A percentile compares a stretch with the other conserved stretches of the same genome.
Conservation (phyloP, 495 filamentous ascomycete genomes). For the Hypoxylon rickii region DNA sequence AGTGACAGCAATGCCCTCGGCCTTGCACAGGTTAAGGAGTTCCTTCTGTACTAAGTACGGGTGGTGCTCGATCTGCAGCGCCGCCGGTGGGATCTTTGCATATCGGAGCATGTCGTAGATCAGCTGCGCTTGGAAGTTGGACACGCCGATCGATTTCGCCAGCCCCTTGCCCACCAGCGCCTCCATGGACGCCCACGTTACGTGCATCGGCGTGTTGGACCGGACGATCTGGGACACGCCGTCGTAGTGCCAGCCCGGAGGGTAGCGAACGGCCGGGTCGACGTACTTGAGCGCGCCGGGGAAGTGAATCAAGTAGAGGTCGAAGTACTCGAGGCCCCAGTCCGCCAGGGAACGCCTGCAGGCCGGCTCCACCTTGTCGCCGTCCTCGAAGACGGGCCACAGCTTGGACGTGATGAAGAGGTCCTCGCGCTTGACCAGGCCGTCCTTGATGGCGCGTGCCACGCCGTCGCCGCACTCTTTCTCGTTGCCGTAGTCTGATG, state of each 20-base stretch:
- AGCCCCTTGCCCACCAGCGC: constrained; percentile 69
- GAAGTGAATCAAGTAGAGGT: constrained; percentile 83
- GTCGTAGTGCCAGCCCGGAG: constrained; percentile 74
- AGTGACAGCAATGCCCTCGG: constrained; percentile 76
- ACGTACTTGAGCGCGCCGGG: constrained; percentile 80
- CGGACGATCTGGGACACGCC: constrained; percentile 58
- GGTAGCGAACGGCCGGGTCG: constrained; percentile 76
- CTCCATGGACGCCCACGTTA: constrained; percentile 93
- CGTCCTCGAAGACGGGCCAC: constrained; percentile 88
- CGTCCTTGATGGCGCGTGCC: constrained; percentile 84
- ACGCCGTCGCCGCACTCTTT: constrained; percentile 81
- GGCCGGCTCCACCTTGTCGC: constrained; percentile 72
- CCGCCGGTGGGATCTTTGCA: constrained; percentile 75
- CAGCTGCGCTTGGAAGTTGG: constrained; percentile 85
- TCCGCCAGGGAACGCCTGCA: constrained; percentile 72
- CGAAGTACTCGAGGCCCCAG: constrained; percentile 86
- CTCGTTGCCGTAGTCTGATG: constrained; percentile 86
- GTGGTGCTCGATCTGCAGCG: constrained; percentile 96
- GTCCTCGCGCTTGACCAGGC: constrained; percentile 81
- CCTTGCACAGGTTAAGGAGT: constrained; percentile 72
- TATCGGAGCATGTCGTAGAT: constrained; percentile 87
- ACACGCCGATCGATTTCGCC: constrained; percentile 78
- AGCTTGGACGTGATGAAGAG: constrained; percentile 93
- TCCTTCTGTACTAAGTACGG: constrained; percentile 87
- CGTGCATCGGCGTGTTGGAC: constrained; percentile 74